Percentiles rank a stretch among this genome's conserved stretches.
phyloP scores from a whole-genome alignment of 2,329 filamentous ascomycete genomes.

The Neopestalotiopsis sp. region DNA sequence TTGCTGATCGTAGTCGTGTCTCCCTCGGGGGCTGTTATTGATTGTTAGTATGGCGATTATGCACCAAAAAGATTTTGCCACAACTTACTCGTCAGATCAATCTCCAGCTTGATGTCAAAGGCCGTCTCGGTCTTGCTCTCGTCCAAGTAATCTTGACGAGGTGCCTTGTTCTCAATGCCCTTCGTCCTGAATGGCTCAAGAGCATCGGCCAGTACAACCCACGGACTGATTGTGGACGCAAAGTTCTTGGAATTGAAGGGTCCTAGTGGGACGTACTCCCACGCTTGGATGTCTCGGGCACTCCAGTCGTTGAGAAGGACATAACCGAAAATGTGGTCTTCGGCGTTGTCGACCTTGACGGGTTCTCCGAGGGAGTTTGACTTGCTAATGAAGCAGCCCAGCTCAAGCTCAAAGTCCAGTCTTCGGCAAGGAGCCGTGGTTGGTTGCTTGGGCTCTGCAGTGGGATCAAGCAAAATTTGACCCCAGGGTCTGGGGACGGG shows the following conservation, averaged over 20 bases:
- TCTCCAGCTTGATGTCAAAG: conserved; percentile 73
- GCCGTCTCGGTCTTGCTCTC: conserved; percentile 64
- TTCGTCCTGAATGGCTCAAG: conserved; percentile 61
- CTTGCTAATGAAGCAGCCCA: conserved; percentile 75
- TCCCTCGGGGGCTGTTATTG: conserved; percentile 45
- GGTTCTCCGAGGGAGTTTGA: conserved; percentile 69
- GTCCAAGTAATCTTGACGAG: conserved; percentile 54
- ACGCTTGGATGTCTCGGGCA: conserved; percentile 80
- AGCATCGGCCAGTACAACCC: conserved; percentile 80
- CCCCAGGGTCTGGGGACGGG: conserved; percentile 75
- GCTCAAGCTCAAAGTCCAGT: conserved; percentile 81
- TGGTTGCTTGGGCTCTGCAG: conserved; percentile 66
- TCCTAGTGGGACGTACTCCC: conserved; percentile 84
- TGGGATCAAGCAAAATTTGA: conserved; percentile 72
- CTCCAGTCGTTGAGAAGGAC: conserved; percentile 91
- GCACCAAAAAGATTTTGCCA: background rate
- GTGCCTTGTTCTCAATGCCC: conserved; percentile 38
- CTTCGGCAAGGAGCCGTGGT: conserved; percentile 67
- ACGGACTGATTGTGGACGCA: conserved; percentile 76
- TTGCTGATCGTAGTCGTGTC: conserved; percentile 62
- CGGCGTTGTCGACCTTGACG: conserved; percentile 67
- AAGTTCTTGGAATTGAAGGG: conserved; percentile 89
- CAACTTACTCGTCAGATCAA: conserved; percentile 64
- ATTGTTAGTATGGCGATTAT: conserved; percentile 22
- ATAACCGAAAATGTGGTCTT: conserved; percentile 77